phyloP scores from a whole-genome alignment of 139 green algal genomes.

The Parachlorella kessleri region DNA sequence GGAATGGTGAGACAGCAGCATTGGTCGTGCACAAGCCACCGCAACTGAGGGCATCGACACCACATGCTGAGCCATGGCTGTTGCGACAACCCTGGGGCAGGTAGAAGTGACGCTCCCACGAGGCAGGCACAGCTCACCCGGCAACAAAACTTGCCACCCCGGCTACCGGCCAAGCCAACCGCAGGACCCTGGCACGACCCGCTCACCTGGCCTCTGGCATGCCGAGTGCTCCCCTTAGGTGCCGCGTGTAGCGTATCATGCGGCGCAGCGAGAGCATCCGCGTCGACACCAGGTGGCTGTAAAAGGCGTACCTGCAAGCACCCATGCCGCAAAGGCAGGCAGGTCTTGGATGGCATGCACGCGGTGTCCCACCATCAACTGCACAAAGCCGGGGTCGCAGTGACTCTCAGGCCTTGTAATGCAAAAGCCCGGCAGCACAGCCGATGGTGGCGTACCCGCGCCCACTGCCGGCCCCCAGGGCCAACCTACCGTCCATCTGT shows the following conservation, averaged over 20 bases:
- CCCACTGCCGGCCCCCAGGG: too few relatives aligned
- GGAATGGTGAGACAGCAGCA: too few relatives aligned
- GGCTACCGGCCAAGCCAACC: too few relatives aligned
- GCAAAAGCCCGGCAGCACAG: too few relatives aligned
- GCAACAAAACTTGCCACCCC: too few relatives aligned
- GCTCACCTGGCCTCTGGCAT: neutral
- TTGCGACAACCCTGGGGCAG: neutral
- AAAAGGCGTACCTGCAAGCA: constrained; percentile 27
- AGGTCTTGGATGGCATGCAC: neutral
- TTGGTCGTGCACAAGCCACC: neutral
- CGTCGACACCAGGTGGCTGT: constrained; percentile 26
- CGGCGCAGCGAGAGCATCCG: constrained; percentile 37
- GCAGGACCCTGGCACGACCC: neutral
- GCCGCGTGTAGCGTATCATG: constrained; percentile 25
- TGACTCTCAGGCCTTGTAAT: too few relatives aligned
- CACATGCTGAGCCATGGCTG: neutral
- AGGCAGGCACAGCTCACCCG: too few relatives aligned
- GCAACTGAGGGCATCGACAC: neutral
- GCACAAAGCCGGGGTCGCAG: too few relatives aligned
- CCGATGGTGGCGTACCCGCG: neutral
- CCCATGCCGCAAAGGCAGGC: neutral
- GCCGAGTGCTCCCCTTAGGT: neutral
- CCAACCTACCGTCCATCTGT: too few relatives aligned
- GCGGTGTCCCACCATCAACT: neutral
- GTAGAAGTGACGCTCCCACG: neutral